These are phyloP conservation scores for Phytopythium kandeliae DNA, from an alignment of 352 stramenopile species.

Conservation along the genomic window DNA sequence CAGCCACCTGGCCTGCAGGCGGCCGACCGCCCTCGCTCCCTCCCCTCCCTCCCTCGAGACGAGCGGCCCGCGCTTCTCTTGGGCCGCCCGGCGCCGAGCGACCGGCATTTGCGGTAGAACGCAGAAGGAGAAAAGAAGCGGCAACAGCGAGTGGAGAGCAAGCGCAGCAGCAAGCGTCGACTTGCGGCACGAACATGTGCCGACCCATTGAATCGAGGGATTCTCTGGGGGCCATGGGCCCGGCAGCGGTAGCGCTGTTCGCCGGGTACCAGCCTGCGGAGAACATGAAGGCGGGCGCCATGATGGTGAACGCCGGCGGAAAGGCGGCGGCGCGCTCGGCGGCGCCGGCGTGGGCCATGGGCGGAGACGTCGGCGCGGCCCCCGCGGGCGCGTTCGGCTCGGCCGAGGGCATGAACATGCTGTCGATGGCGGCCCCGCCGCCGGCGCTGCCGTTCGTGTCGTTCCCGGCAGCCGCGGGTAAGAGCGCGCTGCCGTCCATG, in stretches of 20 bases:
- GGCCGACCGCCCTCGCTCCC: not conserved
- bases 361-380: slow-evolving; percentile 16
- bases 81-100: too few species aligned
- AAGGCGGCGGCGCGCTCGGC: slow-evolving; percentile 18
- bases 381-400: slow-evolving; percentile 13
- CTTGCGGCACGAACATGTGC: slow-evolving; percentile 41
- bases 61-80: slow-evolving; percentile 8
- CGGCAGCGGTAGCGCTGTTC: slow-evolving; percentile 65
- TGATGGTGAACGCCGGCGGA: slow-evolving; percentile 18
- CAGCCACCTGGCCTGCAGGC: not conserved
- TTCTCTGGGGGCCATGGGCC: slow-evolving; percentile 76
- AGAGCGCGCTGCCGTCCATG: slow-evolving; percentile 54
- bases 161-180: slow-evolving; percentile 2
- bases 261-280: slow-evolving; percentile 63
- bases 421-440: slow-evolving; percentile 53
- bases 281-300: slow-evolving; percentile 21
- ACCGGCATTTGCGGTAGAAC: slow-evolving; percentile 16
- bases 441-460: slow-evolving; percentile 65
- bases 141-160: slow-evolving; percentile 13
- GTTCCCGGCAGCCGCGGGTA: slow-evolving; percentile 28
- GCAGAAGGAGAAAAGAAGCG: slow-evolving; percentile 23
- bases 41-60: not conserved
- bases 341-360: slow-evolving; percentile 9
- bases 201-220: slow-evolving; percentile 80
- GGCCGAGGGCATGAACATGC: slow-evolving; percentile 46